phyloP scores from a whole-genome alignment of 768 basidiomycete species.

The Podaxis mareebaensis region DNA sequence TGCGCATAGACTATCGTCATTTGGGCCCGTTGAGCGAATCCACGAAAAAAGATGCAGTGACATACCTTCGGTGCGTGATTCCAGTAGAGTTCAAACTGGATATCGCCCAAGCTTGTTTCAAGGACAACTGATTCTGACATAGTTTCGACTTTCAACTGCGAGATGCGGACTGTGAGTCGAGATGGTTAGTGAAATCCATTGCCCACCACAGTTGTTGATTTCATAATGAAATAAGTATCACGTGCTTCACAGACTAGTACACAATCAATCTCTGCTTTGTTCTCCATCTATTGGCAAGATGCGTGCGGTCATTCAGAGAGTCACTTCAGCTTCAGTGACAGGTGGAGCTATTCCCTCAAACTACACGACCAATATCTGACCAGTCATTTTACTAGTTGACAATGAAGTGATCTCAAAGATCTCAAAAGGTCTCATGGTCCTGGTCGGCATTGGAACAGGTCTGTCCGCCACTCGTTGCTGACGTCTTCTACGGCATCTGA shows the following conservation, averaged over 20 bases:
- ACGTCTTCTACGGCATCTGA: constrained; percentile 14
- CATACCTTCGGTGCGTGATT: constrained; percentile 77
- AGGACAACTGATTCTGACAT: constrained; percentile 63
- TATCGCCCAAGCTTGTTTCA: constrained; percentile 83
- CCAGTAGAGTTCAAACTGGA: constrained; percentile 92
- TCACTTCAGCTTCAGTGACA: constrained; percentile 80
- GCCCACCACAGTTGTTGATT: neutral
- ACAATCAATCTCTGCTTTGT: neutral
- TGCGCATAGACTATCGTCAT: constrained; percentile 20
- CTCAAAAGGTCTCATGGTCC: constrained; percentile 82
- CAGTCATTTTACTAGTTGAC: constrained; percentile 56
- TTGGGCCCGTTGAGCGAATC: constrained; percentile 14
- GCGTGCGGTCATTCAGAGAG: constrained; percentile 87
- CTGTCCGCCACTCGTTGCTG: constrained; percentile 23
- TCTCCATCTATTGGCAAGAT: constrained; percentile 37
- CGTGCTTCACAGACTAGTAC: neutral
- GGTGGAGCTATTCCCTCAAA: constrained; percentile 42
- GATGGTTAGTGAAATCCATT: neutral
- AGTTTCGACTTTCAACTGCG: neutral
- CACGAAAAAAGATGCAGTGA: neutral
- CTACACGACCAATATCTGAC: neutral
- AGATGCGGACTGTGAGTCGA: neutral
- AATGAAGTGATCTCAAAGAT: constrained; percentile 79
- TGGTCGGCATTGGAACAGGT: constrained; percentile 89
- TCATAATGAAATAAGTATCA: neutral